Evolutionary conservation across 208 protist genomes (phyloP).

Genomic region (Trypanosoma boissoni): DNA sequence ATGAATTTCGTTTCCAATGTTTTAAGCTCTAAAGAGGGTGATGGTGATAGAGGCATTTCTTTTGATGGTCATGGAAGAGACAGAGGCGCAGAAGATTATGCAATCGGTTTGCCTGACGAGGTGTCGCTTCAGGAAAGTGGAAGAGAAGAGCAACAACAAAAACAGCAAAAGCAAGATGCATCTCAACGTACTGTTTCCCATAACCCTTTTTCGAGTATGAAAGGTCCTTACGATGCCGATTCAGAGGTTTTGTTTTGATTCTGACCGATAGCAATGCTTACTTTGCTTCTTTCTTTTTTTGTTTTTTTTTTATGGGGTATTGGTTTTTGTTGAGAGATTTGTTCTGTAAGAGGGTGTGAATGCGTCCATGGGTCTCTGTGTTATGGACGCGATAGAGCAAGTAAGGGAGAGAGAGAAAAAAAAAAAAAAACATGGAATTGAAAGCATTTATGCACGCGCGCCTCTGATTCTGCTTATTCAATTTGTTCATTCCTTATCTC

Average conservation of each 20-base stretch:
- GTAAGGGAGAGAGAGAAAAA: background rate
- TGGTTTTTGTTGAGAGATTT: slow-evolving; percentile 14
- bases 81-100: too few species aligned
- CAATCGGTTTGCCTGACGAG: too few species aligned
- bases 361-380: background rate
- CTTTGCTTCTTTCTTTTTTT: slow-evolving; percentile 13
- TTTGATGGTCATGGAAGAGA: too few species aligned
- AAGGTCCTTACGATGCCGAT: background rate
- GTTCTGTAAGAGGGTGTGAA: too few species aligned
- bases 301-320: background rate
- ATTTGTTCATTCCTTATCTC: background rate
- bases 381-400: slow-evolving; percentile 4
- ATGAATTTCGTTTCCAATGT: too few species aligned
- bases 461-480: background rate
- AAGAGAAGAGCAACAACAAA: background rate
- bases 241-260: background rate
- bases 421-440: slow-evolving; percentile 6
- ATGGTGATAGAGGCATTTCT: too few species aligned
- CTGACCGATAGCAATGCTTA: background rate
- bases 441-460: background rate
- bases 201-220: slow-evolving; percentile 28
- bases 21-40: too few species aligned
- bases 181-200: background rate
- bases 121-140: too few species aligned
- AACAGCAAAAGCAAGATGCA: background rate